These are phyloP conservation scores for Sarocladium strictum DNA, from an alignment of 2,329 filamentous ascomycete genomes.

Conservation along the genomic window DNA sequence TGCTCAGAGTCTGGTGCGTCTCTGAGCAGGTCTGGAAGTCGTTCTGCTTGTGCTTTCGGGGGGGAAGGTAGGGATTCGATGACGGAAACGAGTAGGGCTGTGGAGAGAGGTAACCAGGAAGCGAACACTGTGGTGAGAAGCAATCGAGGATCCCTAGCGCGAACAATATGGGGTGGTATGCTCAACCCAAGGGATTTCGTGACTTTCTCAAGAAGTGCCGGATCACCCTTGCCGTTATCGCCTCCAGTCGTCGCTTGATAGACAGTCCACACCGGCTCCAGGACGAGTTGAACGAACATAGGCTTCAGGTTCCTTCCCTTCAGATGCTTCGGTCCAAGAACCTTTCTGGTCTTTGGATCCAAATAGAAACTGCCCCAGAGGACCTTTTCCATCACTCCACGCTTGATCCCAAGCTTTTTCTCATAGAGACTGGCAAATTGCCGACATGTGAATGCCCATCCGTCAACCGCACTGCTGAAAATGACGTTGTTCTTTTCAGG, in stretches of 20 bases:
- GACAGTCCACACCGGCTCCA: conserved; percentile 94
- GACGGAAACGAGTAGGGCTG: conserved; percentile 86
- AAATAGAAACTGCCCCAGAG: conserved; percentile 96
- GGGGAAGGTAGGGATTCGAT: conserved; percentile 90
- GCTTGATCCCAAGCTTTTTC: conserved; percentile 93
- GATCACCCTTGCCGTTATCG: conserved; percentile 76
- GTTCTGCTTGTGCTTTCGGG: conserved; percentile 67
- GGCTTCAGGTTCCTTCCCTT: conserved; percentile 90
- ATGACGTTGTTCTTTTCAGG: conserved; percentile 99
- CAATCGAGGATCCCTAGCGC: conserved; percentile 76
- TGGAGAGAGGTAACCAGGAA: conserved; percentile 87
- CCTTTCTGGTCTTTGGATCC: conserved; percentile 93
- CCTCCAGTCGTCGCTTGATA: conserved; percentile 86
- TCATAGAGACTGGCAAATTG: conserved; percentile 94
- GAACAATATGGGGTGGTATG: conserved; percentile 75
- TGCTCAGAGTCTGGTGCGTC: conserved; percentile 70
- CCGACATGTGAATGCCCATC: conserved; percentile 96
- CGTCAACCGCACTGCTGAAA: conserved; percentile 94
- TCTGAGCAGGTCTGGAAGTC: conserved; percentile 73
- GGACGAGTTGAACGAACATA: conserved; percentile 93
- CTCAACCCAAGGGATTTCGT: conserved; percentile 83
- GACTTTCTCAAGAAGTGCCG: conserved; percentile 82
- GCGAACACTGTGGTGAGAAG: conserved; percentile 83
- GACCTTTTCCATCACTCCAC: conserved; percentile 81
- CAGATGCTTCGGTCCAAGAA: conserved; percentile 83